These are phyloP conservation scores for Malus hybrid DNA, from an alignment of 331 rosid genomes.

Conservation along the genomic window DNA sequence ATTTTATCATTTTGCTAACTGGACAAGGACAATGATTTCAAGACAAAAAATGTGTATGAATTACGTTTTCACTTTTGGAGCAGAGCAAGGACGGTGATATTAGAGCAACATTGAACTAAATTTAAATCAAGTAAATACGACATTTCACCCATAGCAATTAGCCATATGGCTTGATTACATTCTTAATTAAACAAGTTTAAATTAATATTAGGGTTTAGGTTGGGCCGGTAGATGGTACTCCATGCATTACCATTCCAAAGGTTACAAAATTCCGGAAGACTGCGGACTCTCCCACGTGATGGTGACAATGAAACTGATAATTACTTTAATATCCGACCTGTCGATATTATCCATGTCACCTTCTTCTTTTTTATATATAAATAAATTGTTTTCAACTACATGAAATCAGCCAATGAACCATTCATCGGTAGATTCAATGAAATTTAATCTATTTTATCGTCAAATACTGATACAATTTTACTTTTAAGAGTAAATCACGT, in stretches of 20 bases:
- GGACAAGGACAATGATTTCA: not conserved
- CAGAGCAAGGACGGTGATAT: not conserved
- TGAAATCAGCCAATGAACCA: no score
- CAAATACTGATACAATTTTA: no score
- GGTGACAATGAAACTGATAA: not conserved
- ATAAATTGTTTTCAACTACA: no score
- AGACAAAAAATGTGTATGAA: not conserved
- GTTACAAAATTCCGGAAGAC: not conserved
- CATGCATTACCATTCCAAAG: not conserved
- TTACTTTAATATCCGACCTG: not conserved
- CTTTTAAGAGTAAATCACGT: no score
- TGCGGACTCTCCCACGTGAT: constrained; percentile 1
- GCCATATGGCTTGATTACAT: not conserved
- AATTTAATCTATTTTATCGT: no score
- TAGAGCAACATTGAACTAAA: not conserved
- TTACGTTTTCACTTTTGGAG: not conserved
- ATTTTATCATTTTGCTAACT: not conserved
- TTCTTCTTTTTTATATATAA: no score
- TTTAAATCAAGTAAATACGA: not conserved
- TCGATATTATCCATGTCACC: constrained; percentile 12
- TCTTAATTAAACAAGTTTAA: not conserved
- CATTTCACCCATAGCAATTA: not conserved
- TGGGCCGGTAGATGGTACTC: not conserved
- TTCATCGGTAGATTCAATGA: no score
- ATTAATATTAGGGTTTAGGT: not conserved